phyloP scores from a whole-genome alignment of 2,329 filamentous ascomycete species.

The Fusarium sacchari region DNA sequence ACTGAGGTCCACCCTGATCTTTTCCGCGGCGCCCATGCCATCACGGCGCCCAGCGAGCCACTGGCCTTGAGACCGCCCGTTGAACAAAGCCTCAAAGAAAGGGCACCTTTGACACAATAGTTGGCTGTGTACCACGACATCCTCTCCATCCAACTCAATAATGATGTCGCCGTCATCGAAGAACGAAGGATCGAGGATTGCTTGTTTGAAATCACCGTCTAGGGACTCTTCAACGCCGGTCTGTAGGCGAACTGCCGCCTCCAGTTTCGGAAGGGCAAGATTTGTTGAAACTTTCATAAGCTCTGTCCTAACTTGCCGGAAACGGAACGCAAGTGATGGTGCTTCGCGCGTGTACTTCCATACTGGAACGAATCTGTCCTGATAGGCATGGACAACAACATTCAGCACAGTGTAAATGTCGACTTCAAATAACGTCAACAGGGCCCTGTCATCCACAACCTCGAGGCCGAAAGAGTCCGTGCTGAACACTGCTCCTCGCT shows the following conservation, averaged over 20 bases:
- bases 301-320: constrained; percentile 82
- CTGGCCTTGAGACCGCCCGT: constrained; percentile 83
- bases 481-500: constrained; percentile 23
- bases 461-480: constrained; percentile 48
- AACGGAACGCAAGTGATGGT: constrained; percentile 73
- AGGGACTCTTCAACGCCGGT: constrained; percentile 71
- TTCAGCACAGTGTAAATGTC: constrained; percentile 85
- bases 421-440: constrained; percentile 73
- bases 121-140: constrained; percentile 78
- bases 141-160: constrained; percentile 80
- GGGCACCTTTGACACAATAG: constrained; percentile 86
- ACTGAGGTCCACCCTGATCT: constrained; percentile 79
- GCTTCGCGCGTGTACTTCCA: constrained; percentile 83
- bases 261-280: constrained; percentile 76
- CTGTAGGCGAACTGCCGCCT: constrained; percentile 82
- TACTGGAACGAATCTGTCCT: constrained; percentile 81
- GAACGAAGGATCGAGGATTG: constrained; percentile 74
- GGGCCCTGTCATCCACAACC: constrained; percentile 58
- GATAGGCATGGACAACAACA: constrained; percentile 81
- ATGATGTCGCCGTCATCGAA: constrained; percentile 84
- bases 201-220: constrained; percentile 74
- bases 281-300: constrained; percentile 85
- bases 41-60: constrained; percentile 82
- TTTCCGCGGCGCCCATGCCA: constrained; percentile 48
- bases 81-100: constrained; percentile 91